Percentiles rank a stretch among this genome's conserved stretches.
phyloP scores from a whole-genome alignment of 257 asterid genomes.

The Henckelia pumila region DNA sequence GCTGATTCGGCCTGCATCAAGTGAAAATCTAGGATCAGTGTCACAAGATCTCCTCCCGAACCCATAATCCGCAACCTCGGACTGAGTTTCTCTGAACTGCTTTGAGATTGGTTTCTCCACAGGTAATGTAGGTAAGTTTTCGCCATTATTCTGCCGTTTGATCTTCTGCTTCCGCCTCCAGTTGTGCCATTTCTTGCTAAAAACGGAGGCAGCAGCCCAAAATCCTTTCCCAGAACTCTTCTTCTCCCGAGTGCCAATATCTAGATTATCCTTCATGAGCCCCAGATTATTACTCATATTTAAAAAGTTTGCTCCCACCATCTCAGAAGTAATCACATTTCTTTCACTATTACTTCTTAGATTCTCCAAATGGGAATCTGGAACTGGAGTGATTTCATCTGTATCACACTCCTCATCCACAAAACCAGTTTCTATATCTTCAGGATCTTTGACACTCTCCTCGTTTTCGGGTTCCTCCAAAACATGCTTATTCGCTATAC shows the following conservation, averaged over 20 bases:
- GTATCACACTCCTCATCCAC: constrained; percentile 27
- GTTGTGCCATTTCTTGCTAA: constrained; percentile 85
- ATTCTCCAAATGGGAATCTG: constrained; percentile 41
- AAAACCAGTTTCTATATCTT: constrained; percentile 29
- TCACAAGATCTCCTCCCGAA: constrained; percentile 84
- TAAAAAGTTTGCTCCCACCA: not conserved
- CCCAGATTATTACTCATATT: not conserved
- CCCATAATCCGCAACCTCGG: constrained; percentile 87
- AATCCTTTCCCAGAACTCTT: constrained; percentile 55
- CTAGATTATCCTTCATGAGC: not conserved
- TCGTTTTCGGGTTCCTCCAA: constrained; percentile 42
- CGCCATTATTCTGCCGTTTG: constrained; percentile 54
- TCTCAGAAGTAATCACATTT: constrained; percentile 17
- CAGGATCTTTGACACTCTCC: constrained; percentile 29
- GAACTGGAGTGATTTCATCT: constrained; percentile 60
- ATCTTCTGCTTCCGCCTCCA: constrained; percentile 88
- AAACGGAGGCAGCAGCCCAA: constrained; percentile 82
- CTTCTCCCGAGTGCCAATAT: not conserved
- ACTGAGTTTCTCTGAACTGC: constrained; percentile 73
- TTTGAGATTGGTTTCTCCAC: constrained; percentile 67
- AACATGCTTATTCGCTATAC: constrained; percentile 39
- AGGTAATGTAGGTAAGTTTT: constrained; percentile 55
- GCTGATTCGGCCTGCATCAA: constrained; percentile 76
- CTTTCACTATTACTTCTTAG: constrained; percentile 31
- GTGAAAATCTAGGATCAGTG: constrained; percentile 77